A percentile compares a stretch with the other conserved stretches of the same genome.
Evolutionary conservation across 768 basidiomycete genomes (phyloP).

Genomic region (Udeniomyces megalosporus): DNA sequence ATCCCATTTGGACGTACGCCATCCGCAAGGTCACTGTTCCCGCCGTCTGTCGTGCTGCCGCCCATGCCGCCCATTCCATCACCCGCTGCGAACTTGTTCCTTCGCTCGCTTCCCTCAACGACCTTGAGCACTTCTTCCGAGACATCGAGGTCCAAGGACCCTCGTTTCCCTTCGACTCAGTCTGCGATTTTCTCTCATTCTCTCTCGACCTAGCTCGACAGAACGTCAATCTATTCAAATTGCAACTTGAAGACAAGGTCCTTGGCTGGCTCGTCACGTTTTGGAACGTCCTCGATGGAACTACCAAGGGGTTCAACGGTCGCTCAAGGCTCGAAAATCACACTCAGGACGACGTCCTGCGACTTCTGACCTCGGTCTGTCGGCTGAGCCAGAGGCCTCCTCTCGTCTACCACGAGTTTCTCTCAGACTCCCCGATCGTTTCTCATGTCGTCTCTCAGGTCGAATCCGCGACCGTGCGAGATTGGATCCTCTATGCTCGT

Average conservation of each 20-base stretch:
- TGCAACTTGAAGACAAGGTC: conserved; percentile 75
- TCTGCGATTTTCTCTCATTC: conserved; percentile 61
- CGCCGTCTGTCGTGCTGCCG: conserved; percentile 60
- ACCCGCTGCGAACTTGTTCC: conserved; percentile 27
- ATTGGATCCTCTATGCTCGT: conserved; percentile 51
- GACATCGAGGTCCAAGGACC: conserved; percentile 87
- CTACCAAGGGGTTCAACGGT: conserved; percentile 31
- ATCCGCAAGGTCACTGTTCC: conserved; percentile 56
- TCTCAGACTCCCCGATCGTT: conserved; percentile 57
- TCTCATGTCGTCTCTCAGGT: conserved; percentile 45
- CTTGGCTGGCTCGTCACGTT: conserved; percentile 61
- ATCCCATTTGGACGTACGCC: conserved; percentile 64
- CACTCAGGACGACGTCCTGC: conserved; percentile 43
- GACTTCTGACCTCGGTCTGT: conserved; percentile 49
- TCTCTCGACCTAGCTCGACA: conserved; percentile 56
- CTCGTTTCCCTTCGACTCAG: conserved; percentile 67
- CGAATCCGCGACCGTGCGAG: conserved; percentile 44
- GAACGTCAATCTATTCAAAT: conserved; percentile 65
- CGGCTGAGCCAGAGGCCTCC: conserved; percentile 36
- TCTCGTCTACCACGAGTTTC: conserved; percentile 32
- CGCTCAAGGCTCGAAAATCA: conserved; percentile 39
- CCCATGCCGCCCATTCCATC: conserved; percentile 48
- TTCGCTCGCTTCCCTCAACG: conserved; percentile 36
- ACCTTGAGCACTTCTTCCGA: conserved; percentile 62
- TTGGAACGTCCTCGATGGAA: conserved; percentile 42